Conservation (phyloP, 1,284 basidiomycete species). For the Ceratobasidium sp. region DNA sequence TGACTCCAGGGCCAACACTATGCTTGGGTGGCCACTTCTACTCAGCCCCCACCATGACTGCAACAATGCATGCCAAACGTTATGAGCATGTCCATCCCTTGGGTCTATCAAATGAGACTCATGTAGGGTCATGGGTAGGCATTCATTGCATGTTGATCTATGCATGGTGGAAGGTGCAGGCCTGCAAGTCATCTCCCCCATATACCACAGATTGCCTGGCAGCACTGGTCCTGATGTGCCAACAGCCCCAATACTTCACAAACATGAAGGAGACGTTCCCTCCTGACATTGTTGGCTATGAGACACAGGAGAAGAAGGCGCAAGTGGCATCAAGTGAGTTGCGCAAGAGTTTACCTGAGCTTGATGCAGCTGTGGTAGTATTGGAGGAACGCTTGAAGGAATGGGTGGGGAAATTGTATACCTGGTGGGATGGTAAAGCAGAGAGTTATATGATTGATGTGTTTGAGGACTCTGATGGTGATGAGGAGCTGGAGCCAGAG, state of each 20-base stretch:
- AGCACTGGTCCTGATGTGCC: conserved; percentile 3
- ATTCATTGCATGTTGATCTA: background rate
- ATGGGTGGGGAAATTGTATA: too few relatives aligned
- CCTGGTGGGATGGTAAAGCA: too few relatives aligned
- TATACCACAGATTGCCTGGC: background rate
- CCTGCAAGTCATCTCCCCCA: background rate
- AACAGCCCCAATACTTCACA: background rate
- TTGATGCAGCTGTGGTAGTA: too few relatives aligned
- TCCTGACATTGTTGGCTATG: too few relatives aligned
- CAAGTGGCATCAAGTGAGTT: too few relatives aligned
- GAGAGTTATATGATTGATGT: too few relatives aligned
- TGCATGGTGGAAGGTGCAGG: background rate
- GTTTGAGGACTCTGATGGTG: too few relatives aligned
- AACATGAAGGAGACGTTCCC: background rate
- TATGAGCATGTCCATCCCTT: background rate
- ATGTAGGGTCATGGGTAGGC: background rate
- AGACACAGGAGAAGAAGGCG: too few relatives aligned
- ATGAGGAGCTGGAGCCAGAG: too few relatives aligned
- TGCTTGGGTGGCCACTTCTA: background rate
- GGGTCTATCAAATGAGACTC: background rate
- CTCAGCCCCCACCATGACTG: background rate
- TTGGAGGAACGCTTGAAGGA: too few relatives aligned
- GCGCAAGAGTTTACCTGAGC: too few relatives aligned
- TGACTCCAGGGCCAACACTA: background rate
- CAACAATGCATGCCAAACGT: background rate